phyloP scores from a whole-genome alignment of 2,329 filamentous ascomycete genomes.

The Colletotrichum truncatum region DNA sequence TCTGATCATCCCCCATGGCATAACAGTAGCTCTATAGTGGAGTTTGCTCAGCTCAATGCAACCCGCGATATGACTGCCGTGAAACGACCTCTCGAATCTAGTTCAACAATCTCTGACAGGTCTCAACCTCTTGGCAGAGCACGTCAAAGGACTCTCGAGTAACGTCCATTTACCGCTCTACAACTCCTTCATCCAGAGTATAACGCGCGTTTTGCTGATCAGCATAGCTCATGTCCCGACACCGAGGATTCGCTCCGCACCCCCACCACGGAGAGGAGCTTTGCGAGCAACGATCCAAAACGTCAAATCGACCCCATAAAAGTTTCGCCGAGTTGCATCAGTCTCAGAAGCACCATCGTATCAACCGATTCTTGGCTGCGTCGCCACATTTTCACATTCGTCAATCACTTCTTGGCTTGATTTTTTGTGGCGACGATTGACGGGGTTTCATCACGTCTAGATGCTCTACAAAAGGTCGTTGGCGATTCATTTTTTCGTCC shows the following conservation, averaged over 20 bases:
- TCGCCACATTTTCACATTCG: not conserved
- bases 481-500: not conserved
- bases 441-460: no score
- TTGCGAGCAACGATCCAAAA: slow-evolving; percentile 3
- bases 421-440: no score
- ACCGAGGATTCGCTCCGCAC: no score
- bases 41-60: not conserved
- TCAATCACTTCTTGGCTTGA: no score
- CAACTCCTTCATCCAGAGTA: no score
- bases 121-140: not conserved
- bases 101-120: not conserved
- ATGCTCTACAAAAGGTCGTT: not conserved
- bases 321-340: slow-evolving; percentile 25
- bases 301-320: slow-evolving; percentile 13
- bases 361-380: not conserved
- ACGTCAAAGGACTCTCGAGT: no score
- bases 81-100: not conserved
- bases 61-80: slow-evolving; percentile 1
- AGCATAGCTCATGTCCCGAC: no score
- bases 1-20: no score
- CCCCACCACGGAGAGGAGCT: not conserved
- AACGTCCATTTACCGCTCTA: no score
- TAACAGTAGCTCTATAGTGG: no score
- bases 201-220: no score
- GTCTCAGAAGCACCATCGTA: slow-evolving; percentile 14